Percentiles rank a stretch among this genome's conserved stretches.
These are phyloP conservation scores for Solanum etuberosum DNA, from an alignment of 257 asterid species.

Conservation along the genomic window DNA sequence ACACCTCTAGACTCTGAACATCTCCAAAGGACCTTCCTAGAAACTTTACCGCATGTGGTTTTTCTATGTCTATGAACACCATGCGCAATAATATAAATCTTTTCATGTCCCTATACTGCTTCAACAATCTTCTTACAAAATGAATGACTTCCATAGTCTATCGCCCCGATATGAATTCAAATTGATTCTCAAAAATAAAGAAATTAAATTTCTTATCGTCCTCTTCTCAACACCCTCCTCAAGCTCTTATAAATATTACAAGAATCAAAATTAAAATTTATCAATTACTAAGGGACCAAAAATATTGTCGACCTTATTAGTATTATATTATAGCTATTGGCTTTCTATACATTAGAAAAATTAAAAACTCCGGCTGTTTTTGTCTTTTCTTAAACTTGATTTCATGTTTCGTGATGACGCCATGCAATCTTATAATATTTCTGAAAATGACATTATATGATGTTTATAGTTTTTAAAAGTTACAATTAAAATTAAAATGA, in stretches of 20 bases:
- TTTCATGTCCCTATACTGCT: rapidly evolving
- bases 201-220: background rate
- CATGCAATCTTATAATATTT: background rate
- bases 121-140: background rate
- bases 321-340: background rate
- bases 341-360: background rate
- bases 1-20: background rate
- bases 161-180: background rate
- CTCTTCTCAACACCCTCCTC: background rate
- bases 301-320: background rate
- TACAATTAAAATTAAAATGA: background rate
- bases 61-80: background rate
- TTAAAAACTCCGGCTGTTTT: background rate
- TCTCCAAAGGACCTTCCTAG: background rate
- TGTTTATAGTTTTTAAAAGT: background rate
- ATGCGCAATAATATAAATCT: background rate
- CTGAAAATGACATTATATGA: background rate
- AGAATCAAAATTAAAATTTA: background rate
- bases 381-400: background rate
- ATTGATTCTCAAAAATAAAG: background rate
- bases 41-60: background rate
- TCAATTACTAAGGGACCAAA: background rate
- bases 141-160: background rate
- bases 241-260: background rate
- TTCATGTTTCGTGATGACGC: background rate